Base-by-base conservation (phyloP, 192 early-diverging fungal genomes). In the Podila clonocystis region DNA sequence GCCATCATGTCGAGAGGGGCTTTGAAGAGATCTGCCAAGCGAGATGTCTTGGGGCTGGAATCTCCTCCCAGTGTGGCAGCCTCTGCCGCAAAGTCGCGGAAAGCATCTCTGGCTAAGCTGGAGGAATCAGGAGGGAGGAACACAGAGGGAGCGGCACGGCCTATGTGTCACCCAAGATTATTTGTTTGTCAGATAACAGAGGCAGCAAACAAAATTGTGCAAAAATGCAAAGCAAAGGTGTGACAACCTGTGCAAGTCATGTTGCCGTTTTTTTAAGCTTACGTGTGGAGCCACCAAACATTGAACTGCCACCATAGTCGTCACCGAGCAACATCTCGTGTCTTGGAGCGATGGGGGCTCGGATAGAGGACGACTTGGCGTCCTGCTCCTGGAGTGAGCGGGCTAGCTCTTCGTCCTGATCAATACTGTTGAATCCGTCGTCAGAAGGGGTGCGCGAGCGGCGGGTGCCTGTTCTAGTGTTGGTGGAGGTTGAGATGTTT, bases 1-100 rank as follows among this genome's bases (percentile, higher is more conserved):
- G 88, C 91, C 91, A 99, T 98, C 68, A 99, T 93, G 49, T 95
- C 95, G 31, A 91, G 88, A 0, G 97, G 97, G 5, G 95, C 93
- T 45, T 91, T 87, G 80, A 95, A 99, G 60, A 98, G 78, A 61
- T 95, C 91, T 2, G 93, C 91, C 50, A 95, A 73, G 30, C 90
- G 84, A 26, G 80, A 75, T 20, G 73, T 82, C 75, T 85, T 87
- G 72, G 82, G 87, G 74, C 70, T 88, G 63, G 64, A 69, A 61
- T 63, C 76, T 55, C 84, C 86, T 34, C 83, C 67, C 65, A 92
- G 83, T 49, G 87, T 88, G 19, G 79, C 87, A 19, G 90, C 86
- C 70, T 93, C 91, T 15, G 89, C 85, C 13, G 86, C 85, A 83
- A 93, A 91, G 61, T 93, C 89, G 19, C 91, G 82, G 65, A 93